A percentile compares a stretch with the other conserved stretches of the same genome.
phyloP scores from a whole-genome alignment of 2,329 filamentous ascomycete species.

The Colletotrichum filicis region DNA sequence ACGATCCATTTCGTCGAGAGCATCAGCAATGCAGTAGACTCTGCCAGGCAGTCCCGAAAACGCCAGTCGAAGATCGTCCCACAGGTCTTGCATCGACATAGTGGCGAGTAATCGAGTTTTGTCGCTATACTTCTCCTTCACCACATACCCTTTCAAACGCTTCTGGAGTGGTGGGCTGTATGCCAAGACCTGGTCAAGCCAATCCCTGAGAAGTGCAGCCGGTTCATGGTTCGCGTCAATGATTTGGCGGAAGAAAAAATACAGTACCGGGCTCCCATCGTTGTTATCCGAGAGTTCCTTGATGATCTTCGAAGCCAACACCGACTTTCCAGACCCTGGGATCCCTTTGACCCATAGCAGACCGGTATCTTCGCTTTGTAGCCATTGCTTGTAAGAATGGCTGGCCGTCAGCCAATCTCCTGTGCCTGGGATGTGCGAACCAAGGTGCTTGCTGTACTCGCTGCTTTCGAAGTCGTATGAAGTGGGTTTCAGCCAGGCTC shows the following conservation, averaged over 20 bases:
- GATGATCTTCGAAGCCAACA: constrained; percentile 8
- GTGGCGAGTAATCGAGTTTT: constrained; percentile 27
- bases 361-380: not conserved
- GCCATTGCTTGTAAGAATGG: constrained; percentile 36
- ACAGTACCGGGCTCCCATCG: constrained; percentile 42
- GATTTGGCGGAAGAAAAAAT: constrained; percentile 53
- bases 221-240: constrained; percentile 48
- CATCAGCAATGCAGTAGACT: constrained; percentile 54
- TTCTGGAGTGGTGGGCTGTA: constrained; percentile 45
- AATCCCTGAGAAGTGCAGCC: constrained; percentile 45
- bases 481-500: constrained; percentile 45
- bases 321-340: constrained; percentile 45
- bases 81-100: constrained; percentile 41
- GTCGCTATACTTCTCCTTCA: not conserved
- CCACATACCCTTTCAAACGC: constrained; percentile 35
- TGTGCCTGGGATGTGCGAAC: constrained; percentile 38
- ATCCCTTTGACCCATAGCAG: constrained; percentile 47
- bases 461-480: constrained; percentile 39
- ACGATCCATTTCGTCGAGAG: constrained; percentile 59
- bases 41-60: constrained; percentile 36
- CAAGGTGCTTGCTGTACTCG: constrained; percentile 42
- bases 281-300: not conserved
- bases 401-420: constrained; percentile 36
- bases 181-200: constrained; percentile 45
- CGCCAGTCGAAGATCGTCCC: constrained; percentile 42